These are phyloP conservation scores for Zygnema circumcarinatum DNA, from an alignment of 139 green algal species.

Conservation along the genomic window DNA sequence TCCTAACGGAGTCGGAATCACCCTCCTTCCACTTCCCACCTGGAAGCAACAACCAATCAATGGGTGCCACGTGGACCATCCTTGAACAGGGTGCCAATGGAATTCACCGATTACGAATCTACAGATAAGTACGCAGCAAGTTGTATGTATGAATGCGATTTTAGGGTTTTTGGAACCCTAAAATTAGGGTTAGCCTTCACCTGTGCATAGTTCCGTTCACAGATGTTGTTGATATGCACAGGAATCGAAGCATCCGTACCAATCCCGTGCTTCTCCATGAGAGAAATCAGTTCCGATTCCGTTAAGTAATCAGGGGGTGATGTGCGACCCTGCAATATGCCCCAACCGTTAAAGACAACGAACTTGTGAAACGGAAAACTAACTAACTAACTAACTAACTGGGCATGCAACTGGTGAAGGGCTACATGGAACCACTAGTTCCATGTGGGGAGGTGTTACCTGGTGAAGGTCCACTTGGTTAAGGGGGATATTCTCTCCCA, in stretches of 20 bases:
- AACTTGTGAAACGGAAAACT: not conserved
- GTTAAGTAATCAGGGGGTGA: conserved; percentile 80
- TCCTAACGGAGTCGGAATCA: conserved; percentile 63
- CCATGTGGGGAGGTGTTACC: no score
- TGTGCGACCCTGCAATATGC: conserved; percentile 80
- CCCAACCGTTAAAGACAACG: conserved; percentile 6
- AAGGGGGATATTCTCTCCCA: conserved; percentile 34
- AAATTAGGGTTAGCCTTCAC: no score
- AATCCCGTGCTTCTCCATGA: conserved; percentile 94
- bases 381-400: no score
- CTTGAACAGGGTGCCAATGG: not conserved
- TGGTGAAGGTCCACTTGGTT: conserved; percentile 33
- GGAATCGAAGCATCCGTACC: conserved; percentile 92
- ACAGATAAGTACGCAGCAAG: no score
- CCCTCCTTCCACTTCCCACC: not conserved
- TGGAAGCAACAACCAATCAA: conserved; percentile 17
- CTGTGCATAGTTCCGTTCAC: conserved; percentile 52
- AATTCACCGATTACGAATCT: no score
- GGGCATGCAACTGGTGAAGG: no score
- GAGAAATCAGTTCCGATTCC: conserved; percentile 87
- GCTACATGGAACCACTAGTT: no score
- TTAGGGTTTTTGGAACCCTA: not conserved
- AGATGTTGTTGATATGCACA: conserved; percentile 65
- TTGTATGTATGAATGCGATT: not conserved
- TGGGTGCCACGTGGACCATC: no score